These are phyloP conservation scores for Saccharomycopsis lassenensis DNA, from an alignment of 805 yeast genomes.

Conservation along the genomic window DNA sequence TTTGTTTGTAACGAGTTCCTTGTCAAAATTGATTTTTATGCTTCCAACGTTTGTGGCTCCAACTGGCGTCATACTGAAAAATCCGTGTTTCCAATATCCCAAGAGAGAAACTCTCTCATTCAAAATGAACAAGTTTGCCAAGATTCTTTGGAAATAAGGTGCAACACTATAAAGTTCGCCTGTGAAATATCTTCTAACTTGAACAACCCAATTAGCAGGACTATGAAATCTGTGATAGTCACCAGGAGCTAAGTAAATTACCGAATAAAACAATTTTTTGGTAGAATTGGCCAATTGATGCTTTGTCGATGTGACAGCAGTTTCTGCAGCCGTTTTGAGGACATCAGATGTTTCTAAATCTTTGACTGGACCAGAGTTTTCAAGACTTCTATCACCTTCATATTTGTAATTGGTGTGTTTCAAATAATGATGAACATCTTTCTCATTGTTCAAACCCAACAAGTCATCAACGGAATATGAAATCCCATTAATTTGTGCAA, in stretches of 20 bases:
- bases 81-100: conserved; percentile 96
- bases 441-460: conserved; percentile 39
- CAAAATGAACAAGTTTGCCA: conserved; percentile 77
- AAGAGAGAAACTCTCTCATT: conserved; percentile 92
- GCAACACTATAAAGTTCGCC: conserved; percentile 87
- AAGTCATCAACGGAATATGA: conserved; percentile 59
- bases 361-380: too few species aligned
- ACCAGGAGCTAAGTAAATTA: conserved; percentile 94
- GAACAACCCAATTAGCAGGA: conserved; percentile 93
- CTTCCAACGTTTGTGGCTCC: conserved; percentile 99
- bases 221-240: conserved; percentile 97
- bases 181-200: conserved; percentile 85
- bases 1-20: conserved; percentile 77
- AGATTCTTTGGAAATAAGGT: conserved; percentile 85
- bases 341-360: conserved; percentile 21
- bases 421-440: conserved; percentile 33
- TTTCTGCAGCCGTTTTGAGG: conserved; percentile 20
- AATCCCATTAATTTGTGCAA: conserved; percentile 71
- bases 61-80: conserved; percentile 97
- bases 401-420: conserved; percentile 39
- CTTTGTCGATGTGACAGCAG: too few species aligned
- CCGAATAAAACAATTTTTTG: conserved; percentile 71
- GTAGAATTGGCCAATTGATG: conserved; percentile 24
- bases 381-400: conserved; percentile 74
- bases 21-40: conserved; percentile 83